Percentiles rank a stretch among this genome's conserved stretches.
Evolutionary conservation across 768 basidiomycete genomes (phyloP).

Genomic region (Megacollybia marginata): DNA sequence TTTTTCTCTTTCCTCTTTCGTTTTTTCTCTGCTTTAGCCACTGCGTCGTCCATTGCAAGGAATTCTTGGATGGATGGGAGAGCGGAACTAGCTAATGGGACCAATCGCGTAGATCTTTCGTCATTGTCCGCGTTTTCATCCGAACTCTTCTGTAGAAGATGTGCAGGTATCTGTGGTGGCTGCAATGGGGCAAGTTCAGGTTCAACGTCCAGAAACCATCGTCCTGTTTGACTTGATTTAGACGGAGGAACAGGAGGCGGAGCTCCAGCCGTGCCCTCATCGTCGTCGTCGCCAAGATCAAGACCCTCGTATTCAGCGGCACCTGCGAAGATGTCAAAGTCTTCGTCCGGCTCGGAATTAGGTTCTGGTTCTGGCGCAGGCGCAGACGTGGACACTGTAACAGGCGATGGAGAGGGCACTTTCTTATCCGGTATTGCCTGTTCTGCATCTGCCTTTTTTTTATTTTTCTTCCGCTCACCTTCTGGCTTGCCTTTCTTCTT

Average conservation of each 20-base stretch:
- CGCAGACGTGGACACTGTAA: background rate
- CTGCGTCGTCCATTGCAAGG: slow-evolving; percentile 68
- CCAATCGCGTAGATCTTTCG: slow-evolving; percentile 46
- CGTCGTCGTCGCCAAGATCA: slow-evolving; percentile 47
- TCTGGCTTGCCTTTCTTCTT: slow-evolving; percentile 36
- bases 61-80: slow-evolving; percentile 80
- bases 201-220: slow-evolving; percentile 43
- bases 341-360: slow-evolving; percentile 39
- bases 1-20: slow-evolving; percentile 74
- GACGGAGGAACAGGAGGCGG: background rate
- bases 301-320: slow-evolving; percentile 79
- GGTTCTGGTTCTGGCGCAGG: slow-evolving; percentile 13
- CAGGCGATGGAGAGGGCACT: background rate
- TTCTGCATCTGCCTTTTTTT: slow-evolving; percentile 26
- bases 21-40: slow-evolving; percentile 57
- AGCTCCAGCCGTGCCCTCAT: slow-evolving; percentile 16
- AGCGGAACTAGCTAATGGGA: slow-evolving; percentile 71
- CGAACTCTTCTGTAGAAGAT: slow-evolving; percentile 18
- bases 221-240: slow-evolving; percentile 8
- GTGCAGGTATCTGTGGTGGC: slow-evolving; percentile 8
- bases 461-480: slow-evolving; percentile 55
- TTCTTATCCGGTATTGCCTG: background rate
- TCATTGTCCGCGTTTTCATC: slow-evolving; percentile 36
- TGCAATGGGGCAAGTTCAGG: slow-evolving; percentile 14
- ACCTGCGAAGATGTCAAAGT: slow-evolving; percentile 83